Evolutionary conservation across 75 land plant genomes (phyloP).

Genomic region (Larix kaempferi): DNA sequence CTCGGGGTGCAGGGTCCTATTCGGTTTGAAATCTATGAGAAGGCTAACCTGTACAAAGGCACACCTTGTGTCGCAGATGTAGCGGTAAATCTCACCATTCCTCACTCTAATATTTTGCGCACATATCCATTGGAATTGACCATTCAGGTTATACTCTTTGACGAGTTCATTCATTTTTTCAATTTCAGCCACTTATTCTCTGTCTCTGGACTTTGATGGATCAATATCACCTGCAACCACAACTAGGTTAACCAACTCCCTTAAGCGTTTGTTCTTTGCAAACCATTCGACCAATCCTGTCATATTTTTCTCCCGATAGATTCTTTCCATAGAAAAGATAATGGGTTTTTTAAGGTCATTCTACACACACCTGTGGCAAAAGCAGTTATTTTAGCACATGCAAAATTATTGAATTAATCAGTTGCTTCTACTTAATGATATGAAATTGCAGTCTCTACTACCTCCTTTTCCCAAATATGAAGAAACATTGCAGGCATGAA

Average conservation of each 20-base stretch:
- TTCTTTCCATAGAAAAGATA: slow-evolving; percentile 73
- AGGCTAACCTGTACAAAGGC: slow-evolving; percentile 52
- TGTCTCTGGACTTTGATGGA: slow-evolving; percentile 41
- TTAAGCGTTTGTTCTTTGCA: slow-evolving; percentile 40
- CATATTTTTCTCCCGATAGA: slow-evolving; percentile 66
- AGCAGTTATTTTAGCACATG: too few relatives aligned
- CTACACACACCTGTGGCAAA: slow-evolving; percentile 32
- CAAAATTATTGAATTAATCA: too few relatives aligned
- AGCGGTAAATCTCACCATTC: slow-evolving; percentile 67
- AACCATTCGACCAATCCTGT: slow-evolving; percentile 64
- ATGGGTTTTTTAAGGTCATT: slow-evolving; percentile 55
- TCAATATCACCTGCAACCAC: slow-evolving; percentile 63
- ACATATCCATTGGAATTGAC: slow-evolving; percentile 56
- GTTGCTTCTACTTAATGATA: too few relatives aligned
- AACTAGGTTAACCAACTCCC: slow-evolving; percentile 59
- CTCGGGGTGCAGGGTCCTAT: too few relatives aligned
- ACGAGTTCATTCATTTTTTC: slow-evolving; percentile 59
- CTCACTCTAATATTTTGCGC: slow-evolving; percentile 50
- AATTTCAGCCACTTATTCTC: slow-evolving; percentile 64
- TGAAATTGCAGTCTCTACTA: too few relatives aligned
- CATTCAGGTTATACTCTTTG: slow-evolving; percentile 43
- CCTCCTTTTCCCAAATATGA: too few relatives aligned
- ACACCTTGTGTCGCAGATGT: slow-evolving; percentile 58
- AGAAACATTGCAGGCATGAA: too few relatives aligned
- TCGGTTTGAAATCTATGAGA: neutral